Base-by-base conservation (phyloP, 2,329 filamentous ascomycete genomes). In the Chaetomium sp. region DNA sequence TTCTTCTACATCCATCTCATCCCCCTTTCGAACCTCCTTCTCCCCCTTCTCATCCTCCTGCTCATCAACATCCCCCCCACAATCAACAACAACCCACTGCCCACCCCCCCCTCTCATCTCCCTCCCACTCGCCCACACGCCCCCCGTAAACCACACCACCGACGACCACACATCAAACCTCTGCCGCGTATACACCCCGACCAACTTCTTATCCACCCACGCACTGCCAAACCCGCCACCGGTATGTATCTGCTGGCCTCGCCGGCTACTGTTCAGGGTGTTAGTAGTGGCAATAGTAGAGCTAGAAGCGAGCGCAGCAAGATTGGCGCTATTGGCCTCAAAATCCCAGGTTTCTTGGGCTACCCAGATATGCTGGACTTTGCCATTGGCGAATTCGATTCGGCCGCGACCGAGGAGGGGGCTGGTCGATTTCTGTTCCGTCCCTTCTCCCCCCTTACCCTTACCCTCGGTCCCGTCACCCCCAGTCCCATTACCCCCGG, bases 161-260 rank as follows among this genome's bases (percentile, higher is more conserved):
- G 33, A 34, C 47, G 53, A 55, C 57, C 57, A 59, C 11, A 61
- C 59, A 46, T 61, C 59, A 37, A 38, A 61, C 52, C 52, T 41
- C 59, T 40, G 46, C 47, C 57, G 35, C 37, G 5, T 12, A 46
- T 61, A 61, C 0, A 59, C 14, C 43, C 10, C 14, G n/a, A 4
- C 49, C 33, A n/a, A n/a, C 5, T 10, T 14, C 45, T 33, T 14
- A 4, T 57, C 55, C 4, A 59, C 47, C 36, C 35, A 32, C 48
- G 55, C 44, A 19, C 42, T 11, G 12, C n/a, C 11, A 8, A 27
- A 49, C 32, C 44, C 11, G 41, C 43, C 44, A 3, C 19, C 19
- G 19, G 19, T 3, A 27, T 27, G 19, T 27, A 27, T 27, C 19
- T 27, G 19, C 19, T 27, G 19, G 19, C 19, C 19, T 27, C 19